Conservation (phyloP, 2,329 filamentous ascomycete species). For the Phaeomoniella chlamydospora region DNA sequence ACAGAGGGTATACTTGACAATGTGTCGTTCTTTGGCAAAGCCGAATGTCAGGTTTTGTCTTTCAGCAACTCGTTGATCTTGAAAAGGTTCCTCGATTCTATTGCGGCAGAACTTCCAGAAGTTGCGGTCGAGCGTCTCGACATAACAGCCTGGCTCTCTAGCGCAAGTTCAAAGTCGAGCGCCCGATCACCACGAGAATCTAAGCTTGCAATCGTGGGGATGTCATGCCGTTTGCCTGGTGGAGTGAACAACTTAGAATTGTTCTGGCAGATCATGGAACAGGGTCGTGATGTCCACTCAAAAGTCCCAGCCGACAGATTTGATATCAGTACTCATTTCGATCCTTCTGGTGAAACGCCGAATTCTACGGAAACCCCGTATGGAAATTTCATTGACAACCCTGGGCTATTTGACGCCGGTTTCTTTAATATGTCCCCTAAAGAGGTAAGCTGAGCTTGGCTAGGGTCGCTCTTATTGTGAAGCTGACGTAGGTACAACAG, state of each 20-base stretch:
- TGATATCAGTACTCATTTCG: constrained; percentile 17
- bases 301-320: constrained; percentile 19
- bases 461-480: constrained; percentile 55
- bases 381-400: constrained; percentile 22
- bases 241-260: constrained; percentile 12
- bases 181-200: background rate
- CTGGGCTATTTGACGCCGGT: constrained; percentile 21
- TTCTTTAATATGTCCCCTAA: constrained; percentile 24
- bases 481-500: no score
- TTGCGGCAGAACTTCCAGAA: background rate
- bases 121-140: background rate
- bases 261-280: constrained; percentile 21
- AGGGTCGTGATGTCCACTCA: constrained; percentile 15
- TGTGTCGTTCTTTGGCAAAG: background rate
- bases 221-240: constrained; percentile 11
- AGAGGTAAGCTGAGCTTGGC: no score
- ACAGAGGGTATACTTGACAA: background rate
- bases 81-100: background rate
- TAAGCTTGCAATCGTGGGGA: constrained; percentile 14
- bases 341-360: constrained; percentile 16
- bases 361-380: constrained; percentile 17
- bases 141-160: constrained; percentile 5
- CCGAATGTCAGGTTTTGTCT: constrained; percentile 1
- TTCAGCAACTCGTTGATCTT: constrained; percentile 1
- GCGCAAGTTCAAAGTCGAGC: constrained; percentile 6